Evolutionary conservation across 345 rosid genomes (phyloP), one percentile per base, ranked within the genome.

Genomic region (Salix brachista): DNA sequence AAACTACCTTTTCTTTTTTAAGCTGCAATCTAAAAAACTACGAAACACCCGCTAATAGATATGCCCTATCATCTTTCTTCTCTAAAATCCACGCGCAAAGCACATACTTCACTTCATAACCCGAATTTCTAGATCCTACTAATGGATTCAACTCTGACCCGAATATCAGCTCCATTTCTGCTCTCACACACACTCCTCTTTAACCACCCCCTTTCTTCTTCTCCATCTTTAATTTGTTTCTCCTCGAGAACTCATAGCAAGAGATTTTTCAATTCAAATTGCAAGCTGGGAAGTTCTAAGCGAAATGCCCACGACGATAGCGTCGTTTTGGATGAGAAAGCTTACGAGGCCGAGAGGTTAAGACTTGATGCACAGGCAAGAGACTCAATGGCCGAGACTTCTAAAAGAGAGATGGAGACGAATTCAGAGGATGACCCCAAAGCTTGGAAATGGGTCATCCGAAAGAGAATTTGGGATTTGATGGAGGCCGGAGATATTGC

Each of bases 381-480:
- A 72, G 77, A 84, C 25, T 70, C 83, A 13, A 92, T 94, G 97
- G 94, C 89, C 7, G 91, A 92, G 83, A 77, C 81, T 19, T 87
- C 92, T 5, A 80, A 60, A 73, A 72, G 84, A 54, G 90, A 85
- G 65, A 81, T 73, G 32, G 86, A 85, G 19, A 78, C 83, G 37
- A 80, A 50, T 60, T 36, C 67, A 11, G 86, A 80, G 83, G 83
- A 10, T 62, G 91, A 90, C 64, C 91, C 97, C 21, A 90, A 83
- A 84, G 94, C 97, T 19, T 92, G 98, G 98, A 94, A 92, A 80
- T 94, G 98, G 98, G 72, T 83, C 1, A 90, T 94, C 79, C 83
- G 97, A 4, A 91, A 88, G 88, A 82, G 85, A 65, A 83, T 91
- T 75, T 94, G 98, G 97, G 97, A 94, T 83, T 80, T 89, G 36